Evolutionary conservation across 306 rosid genomes (phyloP), one percentile per base, ranked within the genome.

Genomic region (Argentina anserina): DNA sequence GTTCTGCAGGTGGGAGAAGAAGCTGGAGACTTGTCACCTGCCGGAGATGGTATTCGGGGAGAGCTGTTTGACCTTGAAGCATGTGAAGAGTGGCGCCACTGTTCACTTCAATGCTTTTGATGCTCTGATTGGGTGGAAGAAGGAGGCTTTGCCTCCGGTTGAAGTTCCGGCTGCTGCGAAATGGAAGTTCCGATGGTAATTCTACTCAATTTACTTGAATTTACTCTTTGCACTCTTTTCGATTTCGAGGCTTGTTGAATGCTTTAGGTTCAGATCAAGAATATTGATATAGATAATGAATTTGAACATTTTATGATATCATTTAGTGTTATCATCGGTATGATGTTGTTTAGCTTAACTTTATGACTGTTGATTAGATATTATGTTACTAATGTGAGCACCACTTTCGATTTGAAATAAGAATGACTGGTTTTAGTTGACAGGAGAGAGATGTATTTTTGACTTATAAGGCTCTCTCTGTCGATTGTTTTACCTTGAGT

Each of bases 11-110:
- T 94, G 97, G 97, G 99, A 88, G 71, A 81, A 89, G 74, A 91
- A 83, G 79, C 99, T 94, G 55, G 69, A 81, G 53, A 94, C 96
- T 3, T 85, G 90, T 65, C 99, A 94, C 76, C 79, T 94, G 72
- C 99, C 99, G 2, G 97, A 94, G 86, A 94, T 94, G 99, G 88
- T 94, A 78, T 94, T 94, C 42, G 99, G 99, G 76, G 97, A 87
- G 46, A 89, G 90, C 69, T 74, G 80, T 70, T 81, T 94, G 71
- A 74, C 78, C 74, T 90, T 94, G 47, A 91, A 88, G 74, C 97
- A 91, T 69, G 49, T 81, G 59, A 73, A 65, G 4, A 91, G 90
- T 80, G 99, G 99, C 69, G 79, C 84, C 59, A 83, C 81, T 78
- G 75, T 94, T 76, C 83, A 88, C 75, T 94, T 94, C 50, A 94